Evolutionary conservation across 345 rosid species (phyloP).

Genomic region (Iberis pinnata): DNA sequence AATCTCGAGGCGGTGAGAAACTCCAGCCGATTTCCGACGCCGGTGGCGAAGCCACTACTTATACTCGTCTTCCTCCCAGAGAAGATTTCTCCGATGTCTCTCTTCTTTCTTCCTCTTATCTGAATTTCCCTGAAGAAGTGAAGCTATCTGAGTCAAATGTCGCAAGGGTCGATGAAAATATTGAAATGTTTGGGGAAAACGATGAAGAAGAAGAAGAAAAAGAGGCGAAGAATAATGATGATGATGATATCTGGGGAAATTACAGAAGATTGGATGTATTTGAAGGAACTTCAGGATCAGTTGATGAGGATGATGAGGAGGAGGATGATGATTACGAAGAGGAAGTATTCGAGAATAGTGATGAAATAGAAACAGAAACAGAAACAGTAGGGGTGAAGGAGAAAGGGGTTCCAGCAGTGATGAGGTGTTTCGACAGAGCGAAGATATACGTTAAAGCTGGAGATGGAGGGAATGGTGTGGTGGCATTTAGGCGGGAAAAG

Average conservation of each 20-base stretch:
- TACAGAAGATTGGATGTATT: slow-evolving; percentile 40
- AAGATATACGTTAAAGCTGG: slow-evolving; percentile 79
- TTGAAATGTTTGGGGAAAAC: slow-evolving; percentile 12
- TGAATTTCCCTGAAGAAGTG: slow-evolving; percentile 32
- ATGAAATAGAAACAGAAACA: slow-evolving; percentile 33
- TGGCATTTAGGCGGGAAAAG: slow-evolving; percentile 83
- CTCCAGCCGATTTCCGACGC: slow-evolving; percentile 35
- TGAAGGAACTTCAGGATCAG: slow-evolving; percentile 36
- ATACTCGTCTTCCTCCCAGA: slow-evolving; percentile 73
- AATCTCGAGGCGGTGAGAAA: slow-evolving; percentile 30
- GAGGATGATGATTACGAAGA: no score
- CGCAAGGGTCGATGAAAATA: slow-evolving; percentile 26
- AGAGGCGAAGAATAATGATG: slow-evolving; percentile 18
- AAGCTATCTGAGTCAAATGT: slow-evolving; percentile 49
- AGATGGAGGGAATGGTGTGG: slow-evolving; percentile 85
- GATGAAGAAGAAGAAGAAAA: slow-evolving; percentile 34
- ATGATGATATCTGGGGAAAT: slow-evolving; percentile 28
- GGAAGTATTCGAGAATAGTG: slow-evolving; percentile 24
- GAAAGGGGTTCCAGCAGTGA: slow-evolving; percentile 86
- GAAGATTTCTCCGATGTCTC: slow-evolving; percentile 45
- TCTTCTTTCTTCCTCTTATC: slow-evolving; percentile 21
- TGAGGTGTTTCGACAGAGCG: slow-evolving; percentile 86
- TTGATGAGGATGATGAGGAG: slow-evolving; percentile 35
- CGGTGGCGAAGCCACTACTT: slow-evolving; percentile 77
- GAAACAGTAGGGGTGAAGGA: slow-evolving; percentile 50